phyloP scores from a whole-genome alignment of 2,329 filamentous ascomycete genomes.

The Myriosclerotinia duriaeana region DNA sequence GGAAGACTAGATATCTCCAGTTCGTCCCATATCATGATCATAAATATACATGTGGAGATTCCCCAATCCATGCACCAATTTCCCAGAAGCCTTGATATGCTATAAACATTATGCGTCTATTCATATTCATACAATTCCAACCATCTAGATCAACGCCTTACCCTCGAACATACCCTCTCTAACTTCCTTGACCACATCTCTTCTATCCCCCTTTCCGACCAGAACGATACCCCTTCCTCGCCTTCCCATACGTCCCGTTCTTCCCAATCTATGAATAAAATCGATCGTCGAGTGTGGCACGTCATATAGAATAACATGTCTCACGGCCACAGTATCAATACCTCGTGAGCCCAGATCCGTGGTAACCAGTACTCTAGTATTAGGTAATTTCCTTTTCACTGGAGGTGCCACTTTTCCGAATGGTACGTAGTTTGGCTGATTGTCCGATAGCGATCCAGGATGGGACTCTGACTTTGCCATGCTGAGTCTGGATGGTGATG shows the following conservation, averaged over 20 bases:
- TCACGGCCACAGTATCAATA: constrained; percentile 89
- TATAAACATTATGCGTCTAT: neutral
- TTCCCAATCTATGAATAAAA: constrained; percentile 92
- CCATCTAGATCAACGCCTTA: constrained; percentile 65
- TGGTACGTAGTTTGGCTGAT: constrained; percentile 41
- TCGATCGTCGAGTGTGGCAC: constrained; percentile 98
- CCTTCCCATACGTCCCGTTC: constrained; percentile 89
- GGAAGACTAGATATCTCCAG: neutral
- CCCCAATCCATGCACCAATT: constrained; percentile 1
- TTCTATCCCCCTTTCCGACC: constrained; percentile 83
- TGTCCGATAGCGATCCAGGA: constrained; percentile 45
- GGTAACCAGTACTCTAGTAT: constrained; percentile 88
- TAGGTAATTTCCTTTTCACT: constrained; percentile 51
- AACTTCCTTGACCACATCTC: constrained; percentile 88
- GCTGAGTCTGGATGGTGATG: constrained; percentile 35
- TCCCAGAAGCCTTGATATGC: neutral
- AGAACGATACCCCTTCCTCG: constrained; percentile 87
- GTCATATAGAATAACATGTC: constrained; percentile 91
- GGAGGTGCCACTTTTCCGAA: constrained; percentile 34
- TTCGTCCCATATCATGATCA: neutral
- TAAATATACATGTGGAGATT: neutral
- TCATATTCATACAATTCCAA: constrained; percentile 22
- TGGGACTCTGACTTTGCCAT: constrained; percentile 29
- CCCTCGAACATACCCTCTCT: constrained; percentile 85
- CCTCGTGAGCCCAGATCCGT: constrained; percentile 91